Conservation (phyloP, 345 rosid species). For the Zanthoxylum bungeanum region DNA sequence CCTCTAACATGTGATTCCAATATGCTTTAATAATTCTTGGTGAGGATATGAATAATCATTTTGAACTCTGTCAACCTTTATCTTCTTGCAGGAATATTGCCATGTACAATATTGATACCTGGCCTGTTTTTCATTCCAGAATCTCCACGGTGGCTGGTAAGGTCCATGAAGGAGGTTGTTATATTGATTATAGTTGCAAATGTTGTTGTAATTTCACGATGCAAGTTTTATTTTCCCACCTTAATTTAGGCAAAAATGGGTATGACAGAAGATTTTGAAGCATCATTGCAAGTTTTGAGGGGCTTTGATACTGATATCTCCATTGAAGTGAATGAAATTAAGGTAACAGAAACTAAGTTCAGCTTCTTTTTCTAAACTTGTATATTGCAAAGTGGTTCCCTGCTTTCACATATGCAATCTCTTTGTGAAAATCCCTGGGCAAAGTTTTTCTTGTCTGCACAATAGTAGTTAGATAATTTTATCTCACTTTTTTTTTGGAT, state of each 20-base stretch:
- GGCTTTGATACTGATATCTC: constrained; percentile 96
- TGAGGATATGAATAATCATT: background rate
- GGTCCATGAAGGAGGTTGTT: constrained; percentile 17
- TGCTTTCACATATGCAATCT: background rate
- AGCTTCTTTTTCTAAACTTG: background rate
- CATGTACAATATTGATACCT: constrained; percentile 80
- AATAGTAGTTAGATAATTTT: constrained; percentile 6
- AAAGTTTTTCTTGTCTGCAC: background rate
- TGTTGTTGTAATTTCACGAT: constrained; percentile 15
- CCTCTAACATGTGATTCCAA: background rate
- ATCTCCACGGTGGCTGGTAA: constrained; percentile 99
- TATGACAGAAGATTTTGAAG: constrained; percentile 94
- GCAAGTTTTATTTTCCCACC: constrained; percentile 2
- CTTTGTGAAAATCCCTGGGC: background rate
- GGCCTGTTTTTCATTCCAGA: constrained; percentile 97
- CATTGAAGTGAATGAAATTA: constrained; percentile 90
- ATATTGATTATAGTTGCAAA: background rate
- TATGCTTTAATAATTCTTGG: too few relatives aligned
- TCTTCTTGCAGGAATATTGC: constrained; percentile 65
- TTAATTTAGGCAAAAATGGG: constrained; percentile 93
- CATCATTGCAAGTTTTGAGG: constrained; percentile 95
- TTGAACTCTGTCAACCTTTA: constrained; percentile 12
- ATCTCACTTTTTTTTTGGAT: too few relatives aligned
- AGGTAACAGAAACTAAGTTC: constrained; percentile 44
- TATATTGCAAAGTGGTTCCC: background rate